Base-by-base conservation (phyloP, 345 rosid genomes). In the Melastoma malabathricum region DNA sequence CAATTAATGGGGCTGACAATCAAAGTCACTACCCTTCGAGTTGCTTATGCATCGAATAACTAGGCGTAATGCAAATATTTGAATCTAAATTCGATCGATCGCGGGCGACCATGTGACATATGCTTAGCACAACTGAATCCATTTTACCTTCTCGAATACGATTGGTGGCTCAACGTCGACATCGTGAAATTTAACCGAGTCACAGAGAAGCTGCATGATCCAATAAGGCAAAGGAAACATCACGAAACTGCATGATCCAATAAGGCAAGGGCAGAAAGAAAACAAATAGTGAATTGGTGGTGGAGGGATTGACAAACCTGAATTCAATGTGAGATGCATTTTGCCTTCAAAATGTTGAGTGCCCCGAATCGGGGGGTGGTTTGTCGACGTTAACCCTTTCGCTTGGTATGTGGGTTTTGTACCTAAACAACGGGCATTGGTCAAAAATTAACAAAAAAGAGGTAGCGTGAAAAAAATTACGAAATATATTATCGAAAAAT, bases 151-250 rank as follows among this genome's bases (percentile, higher is more conserved):
- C 23, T 71, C 83, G 18, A 27, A 60, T 63, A 65, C 93, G 48
- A 63, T 59, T 34, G 73, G 77, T 6, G 53, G 64, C 51, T 71
- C 82, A 16, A 87, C 82, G 45, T 75, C 64, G 15, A 82, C 86
- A 44, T 75, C 76, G 59, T 87, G 93, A 43, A 82, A 66, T 79
- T 82, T 86, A 20, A 72, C 77, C 17, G 87, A 76, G 44, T 86
- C 70, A 60, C 87, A 84, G 22, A 86, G 83, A 59, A 90, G 82
- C 68, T 90, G 92, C 48, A 90, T 69, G 94, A 93, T 20, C 98
- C 96, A 18, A 95, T 92, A 74, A 70, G 12, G n/a, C n/a, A n/a
- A 70, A 46, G 50, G 56, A 45, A 55, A 25, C 54, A 51, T 39
- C 49, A 46, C 4, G 16, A 55, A 16, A 34, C 12, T 8, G 12